phyloP scores from a whole-genome alignment of 768 basidiomycete species.

The Leccinum disarticulatum region DNA sequence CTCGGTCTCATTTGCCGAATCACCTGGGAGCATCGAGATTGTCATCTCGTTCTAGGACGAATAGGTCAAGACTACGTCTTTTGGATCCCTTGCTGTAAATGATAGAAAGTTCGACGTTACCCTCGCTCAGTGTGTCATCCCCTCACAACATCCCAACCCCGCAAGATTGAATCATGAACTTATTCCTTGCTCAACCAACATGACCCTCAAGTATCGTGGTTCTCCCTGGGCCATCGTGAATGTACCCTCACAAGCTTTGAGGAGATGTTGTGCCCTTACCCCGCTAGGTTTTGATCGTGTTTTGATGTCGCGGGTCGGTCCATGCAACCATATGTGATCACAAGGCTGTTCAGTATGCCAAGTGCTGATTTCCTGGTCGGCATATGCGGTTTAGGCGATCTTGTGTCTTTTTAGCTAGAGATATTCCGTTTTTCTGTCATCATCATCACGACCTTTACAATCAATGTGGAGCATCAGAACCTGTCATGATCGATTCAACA shows the following conservation, averaged over 20 bases:
- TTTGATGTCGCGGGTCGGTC: slow-evolving; percentile 57
- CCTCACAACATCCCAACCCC: slow-evolving; percentile 34
- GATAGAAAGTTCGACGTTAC: slow-evolving; percentile 7
- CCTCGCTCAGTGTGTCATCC: slow-evolving; percentile 21
- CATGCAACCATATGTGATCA: slow-evolving; percentile 37
- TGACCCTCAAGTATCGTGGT: slow-evolving; percentile 58
- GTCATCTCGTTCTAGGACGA: slow-evolving; percentile 16
- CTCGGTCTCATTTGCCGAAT: slow-evolving; percentile 33
- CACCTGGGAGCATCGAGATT: slow-evolving; percentile 27
- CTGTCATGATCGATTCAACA: neutral
- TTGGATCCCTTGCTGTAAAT: slow-evolving; percentile 29
- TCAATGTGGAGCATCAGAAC: neutral
- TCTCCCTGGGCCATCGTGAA: slow-evolving; percentile 25
- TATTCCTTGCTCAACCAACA: slow-evolving; percentile 47
- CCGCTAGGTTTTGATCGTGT: slow-evolving; percentile 66
- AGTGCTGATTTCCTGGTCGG: neutral
- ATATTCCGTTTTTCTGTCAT: neutral
- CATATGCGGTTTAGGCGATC: neutral
- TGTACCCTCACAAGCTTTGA: slow-evolving; percentile 35
- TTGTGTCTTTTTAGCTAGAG: neutral
- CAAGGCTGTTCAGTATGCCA: neutral
- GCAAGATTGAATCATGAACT: slow-evolving; percentile 47
- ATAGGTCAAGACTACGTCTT: slow-evolving; percentile 36
- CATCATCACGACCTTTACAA: neutral
- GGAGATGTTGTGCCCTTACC: slow-evolving; percentile 63